Percentiles rank a stretch among this genome's conserved stretches.
These are phyloP conservation scores for Stereum hirsutum DNA, from an alignment of 1,284 basidiomycete genomes.

Conservation along the genomic window DNA sequence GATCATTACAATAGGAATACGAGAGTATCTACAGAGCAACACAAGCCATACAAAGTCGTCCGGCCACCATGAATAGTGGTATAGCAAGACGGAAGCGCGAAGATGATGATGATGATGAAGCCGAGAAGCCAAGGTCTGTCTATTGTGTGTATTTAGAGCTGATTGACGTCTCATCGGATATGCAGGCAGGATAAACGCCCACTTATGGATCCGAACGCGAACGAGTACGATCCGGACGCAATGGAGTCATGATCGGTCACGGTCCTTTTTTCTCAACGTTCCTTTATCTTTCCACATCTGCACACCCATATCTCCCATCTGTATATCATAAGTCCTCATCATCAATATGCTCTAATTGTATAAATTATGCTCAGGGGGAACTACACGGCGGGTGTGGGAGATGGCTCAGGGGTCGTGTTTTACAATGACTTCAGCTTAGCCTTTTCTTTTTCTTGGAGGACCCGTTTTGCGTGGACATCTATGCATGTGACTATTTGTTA, in stretches of 20 bases:
- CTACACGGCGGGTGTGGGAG: background rate
- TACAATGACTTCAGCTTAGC: constrained; percentile 70
- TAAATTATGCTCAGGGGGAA: background rate
- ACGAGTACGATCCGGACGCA: constrained; percentile 32
- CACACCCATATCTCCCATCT: no score
- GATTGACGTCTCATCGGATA: background rate
- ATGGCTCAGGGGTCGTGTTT: background rate
- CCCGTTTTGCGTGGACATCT: constrained; percentile 74
- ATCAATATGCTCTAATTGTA: background rate
- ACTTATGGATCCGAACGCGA: constrained; percentile 14
- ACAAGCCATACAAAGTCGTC: constrained; percentile 52
- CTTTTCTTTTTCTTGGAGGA: constrained; percentile 74
- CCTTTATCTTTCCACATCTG: no score
- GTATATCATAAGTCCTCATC: no score
- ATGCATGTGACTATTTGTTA: constrained; percentile 7
- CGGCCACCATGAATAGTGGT: no score
- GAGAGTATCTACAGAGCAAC: constrained; percentile 81
- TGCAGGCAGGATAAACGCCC: constrained; percentile 22
- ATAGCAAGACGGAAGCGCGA: constrained; percentile 55
- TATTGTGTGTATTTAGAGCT: no score
- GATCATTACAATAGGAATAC: constrained; percentile 62
- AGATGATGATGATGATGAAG: constrained; percentile 57
- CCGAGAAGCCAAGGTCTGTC: no score
- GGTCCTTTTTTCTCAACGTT: no score
- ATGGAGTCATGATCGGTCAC: constrained; percentile 27